phyloP scores from a whole-genome alignment of 257 asterid genomes.

The Fraxinus cuspidata region DNA sequence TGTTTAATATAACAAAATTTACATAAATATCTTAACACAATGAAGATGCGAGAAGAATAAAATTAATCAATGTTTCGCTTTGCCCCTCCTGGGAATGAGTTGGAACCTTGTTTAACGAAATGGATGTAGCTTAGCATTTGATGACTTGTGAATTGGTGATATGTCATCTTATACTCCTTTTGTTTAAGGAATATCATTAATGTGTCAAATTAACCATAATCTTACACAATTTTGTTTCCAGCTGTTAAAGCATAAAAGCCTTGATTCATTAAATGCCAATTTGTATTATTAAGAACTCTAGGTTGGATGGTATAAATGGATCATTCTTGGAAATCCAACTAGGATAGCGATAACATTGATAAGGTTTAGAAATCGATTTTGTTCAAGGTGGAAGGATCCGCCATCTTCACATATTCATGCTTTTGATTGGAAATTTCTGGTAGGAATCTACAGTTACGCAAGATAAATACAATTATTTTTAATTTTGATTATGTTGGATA shows the following conservation, averaged over 20 bases:
- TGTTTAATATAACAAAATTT: neutral
- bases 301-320: neutral
- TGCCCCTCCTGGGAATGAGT: neutral
- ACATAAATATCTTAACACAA: too few species aligned
- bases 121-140: slow-evolving; percentile 8
- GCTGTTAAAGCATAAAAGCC: neutral
- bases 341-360: too few species aligned
- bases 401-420: neutral
- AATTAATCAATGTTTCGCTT: neutral
- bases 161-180: neutral
- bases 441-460: neutral
- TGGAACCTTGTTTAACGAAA: slow-evolving; percentile 4
- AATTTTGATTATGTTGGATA: neutral
- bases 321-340: too few species aligned
- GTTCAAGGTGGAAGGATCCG: neutral
- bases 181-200: neutral
- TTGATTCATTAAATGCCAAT: slow-evolving; percentile 1
- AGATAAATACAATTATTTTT: neutral
- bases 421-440: neutral
- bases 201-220: neutral
- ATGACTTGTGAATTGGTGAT: slow-evolving; percentile 12
- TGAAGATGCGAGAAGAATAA: neutral
- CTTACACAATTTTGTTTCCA: neutral
- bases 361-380: neutral
- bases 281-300: neutral